Evolutionary conservation across 345 rosid species (phyloP).

Genomic region (Eucalyptus polyanthemos): DNA sequence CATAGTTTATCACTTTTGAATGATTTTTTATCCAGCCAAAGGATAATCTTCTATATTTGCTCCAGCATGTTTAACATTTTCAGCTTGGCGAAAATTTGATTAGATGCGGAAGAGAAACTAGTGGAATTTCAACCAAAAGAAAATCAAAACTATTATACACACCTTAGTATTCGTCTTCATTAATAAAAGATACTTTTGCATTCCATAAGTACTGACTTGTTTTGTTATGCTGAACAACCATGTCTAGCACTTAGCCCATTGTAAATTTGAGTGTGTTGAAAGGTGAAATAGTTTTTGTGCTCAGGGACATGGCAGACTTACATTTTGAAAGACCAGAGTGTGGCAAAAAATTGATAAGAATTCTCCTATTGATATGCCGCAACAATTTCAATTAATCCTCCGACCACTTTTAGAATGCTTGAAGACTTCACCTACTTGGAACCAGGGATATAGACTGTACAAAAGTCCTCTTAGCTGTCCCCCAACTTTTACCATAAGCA

Average conservation of each 20-base stretch:
- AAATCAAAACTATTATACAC: neutral
- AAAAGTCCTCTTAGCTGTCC: neutral
- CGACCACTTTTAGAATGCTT: constrained; percentile 82
- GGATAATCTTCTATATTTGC: neutral
- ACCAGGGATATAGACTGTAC: constrained; percentile 22
- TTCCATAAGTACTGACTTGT: neutral
- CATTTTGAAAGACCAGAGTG: constrained; percentile 53
- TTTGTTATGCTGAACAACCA: neutral
- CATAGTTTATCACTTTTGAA: neutral
- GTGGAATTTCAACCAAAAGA: neutral
- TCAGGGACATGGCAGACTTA: constrained; percentile 83
- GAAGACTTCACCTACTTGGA: constrained; percentile 55
- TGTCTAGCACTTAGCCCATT: neutral
- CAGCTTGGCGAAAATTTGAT: neutral
- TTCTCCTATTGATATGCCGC: constrained; percentile 77
- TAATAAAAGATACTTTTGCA: neutral
- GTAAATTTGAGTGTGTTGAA: neutral
- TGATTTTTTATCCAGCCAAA: neutral
- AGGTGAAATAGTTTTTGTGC: neutral
- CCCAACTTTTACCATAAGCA: neutral
- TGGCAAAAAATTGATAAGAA: constrained; percentile 80
- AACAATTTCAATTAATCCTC: constrained; percentile 79
- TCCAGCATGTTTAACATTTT: neutral
- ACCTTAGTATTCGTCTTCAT: neutral
- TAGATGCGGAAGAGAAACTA: neutral